Conservation (phyloP, 768 basidiomycete species). For the Boletus fagicola region DNA sequence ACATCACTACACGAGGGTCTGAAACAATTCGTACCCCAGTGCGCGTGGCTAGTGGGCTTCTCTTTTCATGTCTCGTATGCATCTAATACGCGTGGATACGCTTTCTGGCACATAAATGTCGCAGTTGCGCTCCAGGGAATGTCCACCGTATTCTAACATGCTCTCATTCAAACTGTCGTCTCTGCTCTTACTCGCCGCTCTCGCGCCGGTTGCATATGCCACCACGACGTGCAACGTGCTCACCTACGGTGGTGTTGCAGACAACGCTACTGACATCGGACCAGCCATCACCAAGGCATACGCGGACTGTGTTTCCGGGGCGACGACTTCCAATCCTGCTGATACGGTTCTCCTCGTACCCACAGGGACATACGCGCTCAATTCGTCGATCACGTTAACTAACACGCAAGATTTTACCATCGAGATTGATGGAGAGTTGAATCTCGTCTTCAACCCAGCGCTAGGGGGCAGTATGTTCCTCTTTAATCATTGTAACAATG, state of each 20-base stretch:
- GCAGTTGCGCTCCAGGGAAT: background rate
- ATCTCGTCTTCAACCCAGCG: background rate
- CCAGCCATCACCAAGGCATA: constrained; percentile 8
- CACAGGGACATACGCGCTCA: constrained; percentile 1
- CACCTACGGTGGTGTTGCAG: constrained; percentile 6
- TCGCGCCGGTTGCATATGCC: background rate
- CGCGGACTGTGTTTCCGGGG: background rate
- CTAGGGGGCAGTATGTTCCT: constrained; percentile 2
- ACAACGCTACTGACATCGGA: constrained; percentile 5
- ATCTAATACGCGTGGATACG: too few species aligned
- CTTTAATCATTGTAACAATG: background rate
- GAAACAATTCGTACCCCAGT: background rate
- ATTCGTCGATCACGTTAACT: background rate
- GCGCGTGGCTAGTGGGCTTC: too few species aligned
- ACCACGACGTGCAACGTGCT: constrained; percentile 12
- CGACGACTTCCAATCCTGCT: background rate
- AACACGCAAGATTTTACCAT: background rate
- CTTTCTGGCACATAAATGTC: background rate
- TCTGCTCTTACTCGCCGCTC: constrained; percentile 1
- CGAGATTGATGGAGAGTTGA: constrained; percentile 3
- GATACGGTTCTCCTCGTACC: constrained; percentile 12
- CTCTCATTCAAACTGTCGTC: background rate
- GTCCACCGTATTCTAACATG: background rate
- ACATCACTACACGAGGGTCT: background rate
- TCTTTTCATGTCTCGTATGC: background rate